Evolutionary conservation across 371 early-diverging fungal species (phyloP), one percentile per base, ranked within the genome.

Genomic region (Mucor indicus): DNA sequence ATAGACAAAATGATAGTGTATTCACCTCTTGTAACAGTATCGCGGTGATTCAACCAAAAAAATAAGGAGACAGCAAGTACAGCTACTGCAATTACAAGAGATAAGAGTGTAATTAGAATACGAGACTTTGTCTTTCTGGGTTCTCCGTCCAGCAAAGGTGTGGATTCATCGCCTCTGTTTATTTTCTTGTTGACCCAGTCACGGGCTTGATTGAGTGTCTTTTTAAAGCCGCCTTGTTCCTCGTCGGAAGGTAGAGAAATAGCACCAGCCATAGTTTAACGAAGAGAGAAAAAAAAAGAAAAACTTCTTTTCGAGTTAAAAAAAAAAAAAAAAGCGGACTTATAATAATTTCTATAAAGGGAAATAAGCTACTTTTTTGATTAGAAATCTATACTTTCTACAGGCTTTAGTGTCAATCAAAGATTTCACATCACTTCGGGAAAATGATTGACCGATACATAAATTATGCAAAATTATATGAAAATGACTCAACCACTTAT

Each of bases 41-140:
- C n/a, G n/a, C n/a, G n/a, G n/a, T n/a, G n/a, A 2, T 42, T 36
- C 41, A 84, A 81, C 39, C 64, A 40, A 23, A 60, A 47, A 27
- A 79, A 85, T 16, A 73, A 69, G 15, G 72, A 73, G 1, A 46
- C 50, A 27, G 80, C 85, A 4, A 84, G 8, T 61, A 49, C 38
- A 33, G 62, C 30, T 13, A 67, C 39, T n/a, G 47, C 51, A 25
- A 55, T 12, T 9, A 65, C 38, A 9, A 57, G 38, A 11, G 50
- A 33, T 2, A 50, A 46, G 8, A 53, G 42, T 13, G 48, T 53
- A 12, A 58, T 16, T n/a, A 60, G 29, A 10, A 55, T 42, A 23
- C 66, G 60, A n/a, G 53, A 32, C 5, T 41, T 48, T 3, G 52
- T 46, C 13, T 33, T 42, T 32, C 49, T 49, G 13, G 70, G 67